phyloP scores from a whole-genome alignment of 78 protist genomes.

The Dictyostelium citrinum region DNA sequence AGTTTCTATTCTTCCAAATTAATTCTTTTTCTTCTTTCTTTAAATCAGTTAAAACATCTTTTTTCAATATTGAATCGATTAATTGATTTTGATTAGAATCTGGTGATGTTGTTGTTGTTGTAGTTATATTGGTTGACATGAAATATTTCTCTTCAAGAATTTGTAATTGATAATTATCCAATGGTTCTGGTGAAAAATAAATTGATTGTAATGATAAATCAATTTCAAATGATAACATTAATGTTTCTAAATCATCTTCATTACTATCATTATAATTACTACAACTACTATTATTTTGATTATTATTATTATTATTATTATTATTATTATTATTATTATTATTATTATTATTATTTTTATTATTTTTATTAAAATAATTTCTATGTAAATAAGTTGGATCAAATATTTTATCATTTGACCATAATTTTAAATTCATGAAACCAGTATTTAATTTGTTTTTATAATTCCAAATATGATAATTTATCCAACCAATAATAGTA shows the following conservation, averaged over 20 bases:
- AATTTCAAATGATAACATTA: constrained; percentile 23
- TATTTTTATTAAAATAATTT: not conserved
- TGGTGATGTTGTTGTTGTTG: too few species aligned
- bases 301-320: not conserved
- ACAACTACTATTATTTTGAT: not conserved
- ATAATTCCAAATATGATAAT: constrained; percentile 46
- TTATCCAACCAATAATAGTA: constrained; percentile 24
- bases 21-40: constrained; percentile 33
- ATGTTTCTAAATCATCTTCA: not conserved
- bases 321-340: not conserved
- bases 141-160: not conserved
- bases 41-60: not conserved
- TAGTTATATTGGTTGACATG: too few species aligned
- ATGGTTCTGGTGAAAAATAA: constrained; percentile 2
- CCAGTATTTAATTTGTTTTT: constrained; percentile 25
- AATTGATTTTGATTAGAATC: not conserved
- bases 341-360: not conserved
- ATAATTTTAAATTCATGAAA: not conserved
- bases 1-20: constrained; percentile 32
- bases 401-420: not conserved
- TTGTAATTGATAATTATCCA: not conserved
- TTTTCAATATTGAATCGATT: constrained; percentile 1
- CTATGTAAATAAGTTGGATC: not conserved
- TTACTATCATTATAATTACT: not conserved
- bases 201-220: constrained; percentile 15